phyloP scores from a whole-genome alignment of 371 early-diverging fungal species.

The Apophysomyces elegans region DNA sequence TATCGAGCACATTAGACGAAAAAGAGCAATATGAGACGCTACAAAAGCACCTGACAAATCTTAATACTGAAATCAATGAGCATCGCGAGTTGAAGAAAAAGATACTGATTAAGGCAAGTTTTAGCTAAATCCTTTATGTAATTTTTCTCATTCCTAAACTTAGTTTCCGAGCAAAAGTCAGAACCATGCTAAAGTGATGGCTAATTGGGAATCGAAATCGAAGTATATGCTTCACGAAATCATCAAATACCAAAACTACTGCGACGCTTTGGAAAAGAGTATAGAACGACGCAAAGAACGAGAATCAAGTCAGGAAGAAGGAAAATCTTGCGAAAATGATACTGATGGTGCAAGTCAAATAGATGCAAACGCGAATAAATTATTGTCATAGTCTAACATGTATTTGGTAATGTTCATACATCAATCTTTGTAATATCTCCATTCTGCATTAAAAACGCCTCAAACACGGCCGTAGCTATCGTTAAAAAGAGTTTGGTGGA shows the following conservation, averaged over 20 bases:
- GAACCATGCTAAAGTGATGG: constrained; percentile 68
- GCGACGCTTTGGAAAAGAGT: constrained; percentile 74
- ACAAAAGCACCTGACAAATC: constrained; percentile 33
- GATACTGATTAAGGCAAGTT: constrained; percentile 41
- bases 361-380: not conserved
- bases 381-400: no score
- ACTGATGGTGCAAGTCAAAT: not conserved
- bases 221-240: constrained; percentile 85
- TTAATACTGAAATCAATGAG: constrained; percentile 45
- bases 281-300: constrained; percentile 25
- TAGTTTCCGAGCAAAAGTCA: constrained; percentile 61
- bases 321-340: not conserved
- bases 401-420: no score
- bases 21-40: constrained; percentile 37
- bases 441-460: no score
- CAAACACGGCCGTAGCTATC: no score
- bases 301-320: not conserved
- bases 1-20: constrained; percentile 42
- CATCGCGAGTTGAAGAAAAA: constrained; percentile 49
- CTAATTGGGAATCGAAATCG: constrained; percentile 89
- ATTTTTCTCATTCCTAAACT: no score
- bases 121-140: not conserved
- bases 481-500: no score
- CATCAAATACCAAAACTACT: constrained; percentile 88
- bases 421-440: no score